Base-by-base conservation (phyloP, 2,329 filamentous ascomycete species). In the Aspergillus felis region DNA sequence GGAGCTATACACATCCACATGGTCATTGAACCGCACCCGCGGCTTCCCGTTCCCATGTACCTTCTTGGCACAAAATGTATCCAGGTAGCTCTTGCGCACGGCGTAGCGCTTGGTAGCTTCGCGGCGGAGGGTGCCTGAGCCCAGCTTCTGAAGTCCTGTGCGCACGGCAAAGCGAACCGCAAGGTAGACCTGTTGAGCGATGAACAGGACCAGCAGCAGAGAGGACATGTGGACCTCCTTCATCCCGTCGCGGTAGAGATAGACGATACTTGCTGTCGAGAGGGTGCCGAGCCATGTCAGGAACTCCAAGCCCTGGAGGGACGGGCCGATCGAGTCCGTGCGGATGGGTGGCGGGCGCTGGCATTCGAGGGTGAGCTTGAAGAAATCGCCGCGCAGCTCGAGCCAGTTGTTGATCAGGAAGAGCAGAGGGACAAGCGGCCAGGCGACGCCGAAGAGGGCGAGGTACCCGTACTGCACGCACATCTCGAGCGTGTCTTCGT, bases 341-440 rank as follows among this genome's bases (percentile, higher is more conserved):
- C 94, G 86, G 84, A 89, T 91, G 0, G 94, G 94, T 41, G 90
- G 91, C 0, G 94, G 94, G 3, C 94, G 87, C 68, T 93, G 89
- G 80, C 91, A 92, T 73, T 92, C 89, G 50, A 91, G 82, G 56
- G 92, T 92, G 66, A 97, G 96, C 74, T 99, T 99, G 77, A 96
- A 84, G 2, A 93, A 92, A 70, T 99, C 94, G 0, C 91, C 91
- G 46, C 94, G 89, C 42, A 97, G 84, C 72, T 97, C 94, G 57
- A 99, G 79, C 92, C 93, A 97, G 77, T 97, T 95, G 78, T 97
- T 97, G 74, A 94, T 79, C 12, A 97, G 78, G 78, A 97, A 97
- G 1, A 89, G 93, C 56, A 91, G 82, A 1, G 89, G 88, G 0
- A 93, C 92, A n/a, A 97, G 79, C 0, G 94, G 94, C 94, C 94